Base-by-base conservation (phyloP, 805 yeast species). In the Peterozyma xylosa region DNA sequence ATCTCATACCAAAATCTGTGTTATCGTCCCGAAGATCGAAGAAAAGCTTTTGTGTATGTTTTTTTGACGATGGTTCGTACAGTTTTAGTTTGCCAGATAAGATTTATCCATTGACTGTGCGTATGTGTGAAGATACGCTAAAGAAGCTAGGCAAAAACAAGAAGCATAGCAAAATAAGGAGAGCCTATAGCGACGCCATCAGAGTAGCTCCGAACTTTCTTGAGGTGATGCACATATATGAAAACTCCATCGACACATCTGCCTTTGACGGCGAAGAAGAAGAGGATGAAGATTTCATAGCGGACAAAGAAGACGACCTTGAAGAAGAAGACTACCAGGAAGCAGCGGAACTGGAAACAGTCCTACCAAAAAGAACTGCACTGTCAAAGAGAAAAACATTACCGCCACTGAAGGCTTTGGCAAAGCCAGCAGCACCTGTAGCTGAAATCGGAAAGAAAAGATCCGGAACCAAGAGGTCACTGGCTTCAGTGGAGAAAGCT, bases 31-130 rank as follows among this genome's bases (percentile, higher is more conserved):
- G 53, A 63, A 33, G 36, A n/a, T 27, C 35, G 3, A 41, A 38
- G 17, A 45, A 67, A 15, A 62, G 60, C 30, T 56, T 52, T 47
- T 70, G 74, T 51, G 74, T 68, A 13, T 66, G 68, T 16, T 70
- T 68, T 53, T 67, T 69, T 37, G 73, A 68, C 47, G 74, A 73
- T 17, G 70, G 69, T 43, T 68, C 58, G 51, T 63, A 62, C 51
- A 69, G 73, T 72, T 62, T 68, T 64, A 63, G 60, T 38, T 71
- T 65, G 37, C 63, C 66, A 50, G 56, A 59, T 17, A 37, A 42
- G 15, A 18, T 47, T 3, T 35, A 33, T 13, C 45, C 47, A 30
- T 43, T 49, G 38, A 38, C 39, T 29, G 21, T 38, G 1, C 27
- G 41, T n/a, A 15, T 9, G 33, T 45, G 48, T 40, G 45, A 48